Percentiles rank a stretch among this genome's conserved stretches.
phyloP scores from a whole-genome alignment of 2,329 filamentous ascomycete genomes.

The Nemania serpens region DNA sequence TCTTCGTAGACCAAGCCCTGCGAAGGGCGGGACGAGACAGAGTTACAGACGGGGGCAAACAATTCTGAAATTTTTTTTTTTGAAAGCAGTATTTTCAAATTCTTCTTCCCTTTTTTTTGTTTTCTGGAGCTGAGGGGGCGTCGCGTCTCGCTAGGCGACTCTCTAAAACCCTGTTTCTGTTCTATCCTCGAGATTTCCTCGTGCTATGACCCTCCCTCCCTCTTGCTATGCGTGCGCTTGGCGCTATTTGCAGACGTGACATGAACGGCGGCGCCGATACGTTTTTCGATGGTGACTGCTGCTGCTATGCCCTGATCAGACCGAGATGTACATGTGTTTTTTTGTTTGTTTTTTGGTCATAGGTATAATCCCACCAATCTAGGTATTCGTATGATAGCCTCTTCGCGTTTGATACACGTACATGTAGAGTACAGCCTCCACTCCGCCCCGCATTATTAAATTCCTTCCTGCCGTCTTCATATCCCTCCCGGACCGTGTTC shows the following conservation, averaged over 20 bases:
- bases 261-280: constrained; percentile 6
- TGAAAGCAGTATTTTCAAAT: no score
- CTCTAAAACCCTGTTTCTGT: constrained; percentile 33
- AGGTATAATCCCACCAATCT: constrained; percentile 14
- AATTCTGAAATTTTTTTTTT: no score
- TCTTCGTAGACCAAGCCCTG: constrained; percentile 22
- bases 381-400: background rate
- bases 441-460: no score
- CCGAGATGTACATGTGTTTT: constrained; percentile 2
- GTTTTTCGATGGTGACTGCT: constrained; percentile 13
- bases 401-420: background rate
- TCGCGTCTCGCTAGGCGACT: constrained; percentile 20
- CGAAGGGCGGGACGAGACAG: constrained; percentile 14
- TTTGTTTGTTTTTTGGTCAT: background rate
- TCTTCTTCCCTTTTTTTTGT: no score
- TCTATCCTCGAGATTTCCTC: no score
- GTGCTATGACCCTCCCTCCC: constrained; percentile 8
- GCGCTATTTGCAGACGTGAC: constrained; percentile 17
- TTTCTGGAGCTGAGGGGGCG: constrained; percentile 20
- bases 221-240: background rate
- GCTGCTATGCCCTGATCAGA: constrained; percentile 16
- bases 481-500: background rate
- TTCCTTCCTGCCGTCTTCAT: no score
- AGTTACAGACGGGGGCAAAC: no score
- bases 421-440: constrained; percentile 21